Base-by-base conservation (phyloP, 176 grass and related monocot genomes). In the Paspalum vaginatum region DNA sequence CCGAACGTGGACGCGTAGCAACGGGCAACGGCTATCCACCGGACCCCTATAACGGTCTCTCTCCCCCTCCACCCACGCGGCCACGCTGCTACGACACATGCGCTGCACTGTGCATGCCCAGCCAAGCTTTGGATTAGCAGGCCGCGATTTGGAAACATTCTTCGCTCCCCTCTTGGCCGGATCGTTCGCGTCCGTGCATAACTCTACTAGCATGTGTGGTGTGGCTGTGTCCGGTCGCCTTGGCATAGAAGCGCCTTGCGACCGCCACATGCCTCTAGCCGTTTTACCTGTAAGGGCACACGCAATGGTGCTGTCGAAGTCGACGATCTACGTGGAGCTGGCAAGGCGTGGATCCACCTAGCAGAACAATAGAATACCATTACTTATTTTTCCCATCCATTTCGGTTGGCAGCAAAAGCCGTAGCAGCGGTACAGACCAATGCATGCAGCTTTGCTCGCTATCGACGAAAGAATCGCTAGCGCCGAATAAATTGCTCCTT, bases 201-300 rank as follows among this genome's bases (percentile, higher is more conserved):
- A 32, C 32, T 32, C 32, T 32, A 32, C 32, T 32, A 32, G 32
- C 32, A 32, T 32, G 32, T 32, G 32, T 32, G 32, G 2, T 32
- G 32, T 32, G 32, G 1, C 32, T 3, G 32, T 32, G 32, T 32
- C n/a, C 5, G 0, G 43, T 5, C 6, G 20, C 22, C 24, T 45
- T 48, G 9, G n/a, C n/a, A n/a, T n/a, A 20, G 22, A 7, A 13
- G n/a, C n/a, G 69, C 15, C 1, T 9, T 26, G 20, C 69, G 26
- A 65, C 40, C 6, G 48, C 48, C 26, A n/a, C 17, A 32, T 32
- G 25, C 48, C 26, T 25, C 4, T 55, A 55, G 70, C 70, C 58
- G 79, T 72, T 51, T 62, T 32, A 41, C 27, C 79, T 50, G 56
- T 61, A 39, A n/a, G n/a, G n/a, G n/a, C n/a, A n/a, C n/a, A n/a